Percentiles rank a stretch among this genome's conserved stretches.
Evolutionary conservation across 305 asterid genomes (phyloP).

Genomic region (Striga hermonthica): DNA sequence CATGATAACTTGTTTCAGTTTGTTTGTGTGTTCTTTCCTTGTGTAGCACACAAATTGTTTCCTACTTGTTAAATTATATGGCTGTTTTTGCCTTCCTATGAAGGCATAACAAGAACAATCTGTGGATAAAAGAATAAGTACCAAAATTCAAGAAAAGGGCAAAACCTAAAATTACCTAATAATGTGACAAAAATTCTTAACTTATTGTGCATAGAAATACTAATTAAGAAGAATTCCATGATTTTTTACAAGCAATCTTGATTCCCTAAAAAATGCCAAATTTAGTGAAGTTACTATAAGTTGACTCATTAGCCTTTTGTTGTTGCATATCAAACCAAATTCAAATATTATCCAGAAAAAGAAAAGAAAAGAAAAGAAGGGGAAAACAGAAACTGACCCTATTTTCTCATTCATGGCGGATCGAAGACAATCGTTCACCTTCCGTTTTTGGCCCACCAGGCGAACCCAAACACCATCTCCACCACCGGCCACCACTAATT

Average conservation of each 20-base stretch:
- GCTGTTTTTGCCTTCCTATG: too few relatives aligned
- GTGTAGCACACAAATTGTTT: neutral
- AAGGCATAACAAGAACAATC: too few relatives aligned
- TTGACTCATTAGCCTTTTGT: neutral
- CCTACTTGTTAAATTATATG: too few relatives aligned
- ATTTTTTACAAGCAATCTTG: conserved; percentile 34
- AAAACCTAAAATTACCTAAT: conserved; percentile 5
- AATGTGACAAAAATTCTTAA: too few relatives aligned
- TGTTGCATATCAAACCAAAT: neutral
- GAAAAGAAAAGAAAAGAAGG: too few relatives aligned
- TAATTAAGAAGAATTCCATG: neutral
- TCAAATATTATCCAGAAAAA: neutral
- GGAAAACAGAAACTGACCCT: neutral
- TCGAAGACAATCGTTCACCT: conserved; percentile 2
- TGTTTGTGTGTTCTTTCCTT: conserved; percentile 40
- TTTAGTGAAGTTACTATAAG: neutral
- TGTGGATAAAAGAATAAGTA: conserved; percentile 21
- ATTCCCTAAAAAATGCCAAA: conserved; percentile 31
- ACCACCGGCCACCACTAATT: neutral
- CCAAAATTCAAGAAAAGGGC: conserved; percentile 28
- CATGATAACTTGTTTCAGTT: conserved; percentile 22
- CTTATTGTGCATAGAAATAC: too few relatives aligned
- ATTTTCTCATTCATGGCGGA: conserved; percentile 1
- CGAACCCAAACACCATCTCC: conserved; percentile 5
- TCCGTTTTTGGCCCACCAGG: conserved; percentile 3